These are phyloP conservation scores for Candida piceae DNA, from an alignment of 805 yeast genomes.

Conservation along the genomic window DNA sequence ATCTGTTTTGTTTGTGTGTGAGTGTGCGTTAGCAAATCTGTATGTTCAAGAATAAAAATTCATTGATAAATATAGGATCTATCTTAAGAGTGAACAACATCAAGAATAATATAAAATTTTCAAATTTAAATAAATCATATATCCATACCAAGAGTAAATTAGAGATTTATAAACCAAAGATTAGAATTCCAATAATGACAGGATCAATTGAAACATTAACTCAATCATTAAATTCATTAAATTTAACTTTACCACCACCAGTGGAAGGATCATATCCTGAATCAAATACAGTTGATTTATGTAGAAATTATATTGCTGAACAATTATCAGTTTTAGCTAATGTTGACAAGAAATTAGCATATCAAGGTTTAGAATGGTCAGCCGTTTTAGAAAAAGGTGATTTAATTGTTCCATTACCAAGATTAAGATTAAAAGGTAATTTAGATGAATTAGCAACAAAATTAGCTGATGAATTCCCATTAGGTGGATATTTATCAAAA, in stretches of 20 bases:
- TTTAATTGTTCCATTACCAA: conserved; percentile 85
- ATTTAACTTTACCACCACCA: conserved; percentile 35
- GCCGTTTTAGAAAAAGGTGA: conserved; percentile 87
- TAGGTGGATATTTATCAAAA: conserved; percentile 59
- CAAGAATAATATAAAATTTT: too few species aligned
- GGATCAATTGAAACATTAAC: conserved; percentile 22
- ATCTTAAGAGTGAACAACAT: too few species aligned
- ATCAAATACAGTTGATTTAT: conserved; percentile 75
- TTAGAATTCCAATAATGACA: conserved; percentile 16
- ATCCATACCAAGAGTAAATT: conserved; percentile 1
- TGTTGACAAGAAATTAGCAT: conserved; percentile 64
- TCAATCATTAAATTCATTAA: conserved; percentile 20
- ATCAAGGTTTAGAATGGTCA: conserved; percentile 85
- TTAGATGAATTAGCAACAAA: conserved; percentile 70
- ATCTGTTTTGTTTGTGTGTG: too few species aligned
- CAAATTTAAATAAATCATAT: too few species aligned
- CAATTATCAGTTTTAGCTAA: conserved; percentile 71
- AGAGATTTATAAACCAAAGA: conserved; percentile 9
- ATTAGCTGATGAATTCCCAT: conserved; percentile 75
- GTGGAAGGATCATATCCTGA: conserved; percentile 66
- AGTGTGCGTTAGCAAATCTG: too few species aligned
- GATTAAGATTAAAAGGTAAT: conserved; percentile 80
- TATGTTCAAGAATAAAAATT: too few species aligned
- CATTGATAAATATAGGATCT: too few species aligned
- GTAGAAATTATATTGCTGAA: conserved; percentile 83